Evolutionary conservation across 2,329 filamentous ascomycete species (phyloP).

Genomic region (Emydomyces testavorans): DNA sequence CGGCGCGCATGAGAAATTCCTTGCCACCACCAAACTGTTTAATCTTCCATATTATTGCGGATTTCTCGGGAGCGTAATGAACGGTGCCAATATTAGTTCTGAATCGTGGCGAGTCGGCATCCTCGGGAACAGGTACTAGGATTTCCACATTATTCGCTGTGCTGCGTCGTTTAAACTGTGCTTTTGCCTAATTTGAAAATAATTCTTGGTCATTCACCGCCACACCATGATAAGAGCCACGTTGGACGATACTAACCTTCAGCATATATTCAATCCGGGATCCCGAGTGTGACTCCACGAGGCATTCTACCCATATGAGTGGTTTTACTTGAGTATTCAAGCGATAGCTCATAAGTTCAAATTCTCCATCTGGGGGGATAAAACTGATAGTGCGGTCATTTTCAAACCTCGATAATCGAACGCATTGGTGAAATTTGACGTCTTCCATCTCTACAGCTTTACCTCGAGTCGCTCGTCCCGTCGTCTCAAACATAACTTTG

Average conservation of each 20-base stretch:
- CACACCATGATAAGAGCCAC: not conserved
- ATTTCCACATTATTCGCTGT: slow-evolving; percentile 99
- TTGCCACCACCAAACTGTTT: slow-evolving; percentile 99
- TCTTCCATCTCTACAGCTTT: slow-evolving; percentile 99
- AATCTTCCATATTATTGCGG: slow-evolving; percentile 98
- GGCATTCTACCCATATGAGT: slow-evolving; percentile 95
- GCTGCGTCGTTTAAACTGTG: slow-evolving; percentile 94
- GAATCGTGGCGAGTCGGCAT: slow-evolving; percentile 91
- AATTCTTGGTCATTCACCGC: not conserved
- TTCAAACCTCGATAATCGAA: slow-evolving; percentile 88
- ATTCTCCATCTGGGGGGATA: slow-evolving; percentile 95
- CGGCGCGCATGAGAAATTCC: slow-evolving; percentile 96
- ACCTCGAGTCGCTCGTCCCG: slow-evolving; percentile 79
- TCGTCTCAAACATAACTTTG: slow-evolving; percentile 99
- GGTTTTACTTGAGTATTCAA: slow-evolving; percentile 98
- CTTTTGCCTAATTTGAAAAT: slow-evolving; percentile 51
- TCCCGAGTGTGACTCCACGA: slow-evolving; percentile 90
- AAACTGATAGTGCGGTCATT: slow-evolving; percentile 98
- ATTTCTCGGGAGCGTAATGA: slow-evolving; percentile 94
- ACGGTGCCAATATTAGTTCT: slow-evolving; percentile 94
- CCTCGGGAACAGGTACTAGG: slow-evolving; percentile 89
- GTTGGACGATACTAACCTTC: slow-evolving; percentile 47
- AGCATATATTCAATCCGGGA: slow-evolving; percentile 98
- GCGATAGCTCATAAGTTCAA: slow-evolving; percentile 98
- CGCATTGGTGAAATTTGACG: slow-evolving; percentile 98